Percentiles rank a stretch among this genome's conserved stretches.
Conservation (phyloP, 345 rosid species). For the Acer saccharum region DNA sequence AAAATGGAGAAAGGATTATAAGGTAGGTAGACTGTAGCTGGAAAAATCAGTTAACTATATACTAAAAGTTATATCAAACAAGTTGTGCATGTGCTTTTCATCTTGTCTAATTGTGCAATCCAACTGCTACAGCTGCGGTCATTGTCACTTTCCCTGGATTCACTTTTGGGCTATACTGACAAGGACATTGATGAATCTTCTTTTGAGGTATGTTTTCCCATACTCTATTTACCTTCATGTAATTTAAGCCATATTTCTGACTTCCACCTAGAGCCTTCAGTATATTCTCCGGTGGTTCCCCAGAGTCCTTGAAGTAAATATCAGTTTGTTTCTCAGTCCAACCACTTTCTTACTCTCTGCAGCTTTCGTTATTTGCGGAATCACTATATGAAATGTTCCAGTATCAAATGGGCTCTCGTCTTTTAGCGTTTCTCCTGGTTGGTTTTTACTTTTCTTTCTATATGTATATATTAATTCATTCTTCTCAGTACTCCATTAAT, state of each 20-base stretch:
- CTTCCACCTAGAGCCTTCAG: background rate
- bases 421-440: conserved; percentile 84
- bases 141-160: conserved; percentile 81
- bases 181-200: conserved; percentile 90
- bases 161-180: conserved; percentile 89
- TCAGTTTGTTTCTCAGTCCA: conserved; percentile 14
- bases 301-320: background rate
- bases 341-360: conserved; percentile 28
- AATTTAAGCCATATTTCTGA: background rate
- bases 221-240: conserved; percentile 14
- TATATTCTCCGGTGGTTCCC: background rate
- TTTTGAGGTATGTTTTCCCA: conserved; percentile 65
- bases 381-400: conserved; percentile 91
- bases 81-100: conserved; percentile 11
- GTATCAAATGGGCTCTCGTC: conserved; percentile 87
- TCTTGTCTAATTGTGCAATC: conserved; percentile 12
- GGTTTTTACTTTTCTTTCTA: conserved; percentile 20
- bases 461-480: conserved; percentile 13
- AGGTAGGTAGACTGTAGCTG: conserved; percentile 49
- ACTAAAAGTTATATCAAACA: conserved; percentile 2
- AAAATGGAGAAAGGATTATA: conserved; percentile 62
- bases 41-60: conserved; percentile 6
- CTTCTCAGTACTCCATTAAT: background rate
- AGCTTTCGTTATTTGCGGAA: conserved; percentile 96
- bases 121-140: conserved; percentile 64